Evolutionary conservation across 2,329 filamentous ascomycete species (phyloP).

Genomic region (Pseudogymnoascus sp.): DNA sequence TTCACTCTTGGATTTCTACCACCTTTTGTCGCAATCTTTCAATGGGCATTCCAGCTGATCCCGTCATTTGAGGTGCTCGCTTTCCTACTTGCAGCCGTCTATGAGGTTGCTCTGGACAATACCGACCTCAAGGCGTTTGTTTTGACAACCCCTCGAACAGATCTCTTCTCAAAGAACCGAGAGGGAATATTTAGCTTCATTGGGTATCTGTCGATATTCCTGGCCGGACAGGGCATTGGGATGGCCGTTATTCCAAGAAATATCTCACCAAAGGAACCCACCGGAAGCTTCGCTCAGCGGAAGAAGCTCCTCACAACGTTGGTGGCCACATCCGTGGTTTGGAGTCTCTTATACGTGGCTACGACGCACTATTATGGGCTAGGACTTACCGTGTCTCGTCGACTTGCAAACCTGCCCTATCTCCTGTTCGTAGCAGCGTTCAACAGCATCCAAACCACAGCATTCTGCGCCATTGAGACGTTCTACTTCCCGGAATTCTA

Average conservation of each 20-base stretch:
- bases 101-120: constrained; percentile 67
- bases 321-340: constrained; percentile 54
- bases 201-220: constrained; percentile 90
- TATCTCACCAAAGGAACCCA: constrained; percentile 34
- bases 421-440: constrained; percentile 88
- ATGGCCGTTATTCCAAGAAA: constrained; percentile 64
- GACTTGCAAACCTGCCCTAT: constrained; percentile 88
- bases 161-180: constrained; percentile 79
- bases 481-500: constrained; percentile 68
- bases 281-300: constrained; percentile 37
- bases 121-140: constrained; percentile 77
- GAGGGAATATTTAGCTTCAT: constrained; percentile 94
- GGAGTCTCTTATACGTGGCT: constrained; percentile 61
- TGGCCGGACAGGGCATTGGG: constrained; percentile 77
- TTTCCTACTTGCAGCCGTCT: constrained; percentile 56
- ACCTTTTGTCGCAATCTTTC: constrained; percentile 78
- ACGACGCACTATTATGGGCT: constrained; percentile 66
- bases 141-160: constrained; percentile 67
- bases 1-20: constrained; percentile 87
- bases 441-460: constrained; percentile 73
- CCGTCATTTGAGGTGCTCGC: constrained; percentile 72
- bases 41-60: constrained; percentile 58
- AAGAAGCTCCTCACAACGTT: constrained; percentile 55
- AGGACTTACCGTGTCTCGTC: constrained; percentile 70
- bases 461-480: constrained; percentile 71